Conservation (phyloP, 225 moss, liverwort and hornwort genomes). For the Marchantia paleacea region DNA sequence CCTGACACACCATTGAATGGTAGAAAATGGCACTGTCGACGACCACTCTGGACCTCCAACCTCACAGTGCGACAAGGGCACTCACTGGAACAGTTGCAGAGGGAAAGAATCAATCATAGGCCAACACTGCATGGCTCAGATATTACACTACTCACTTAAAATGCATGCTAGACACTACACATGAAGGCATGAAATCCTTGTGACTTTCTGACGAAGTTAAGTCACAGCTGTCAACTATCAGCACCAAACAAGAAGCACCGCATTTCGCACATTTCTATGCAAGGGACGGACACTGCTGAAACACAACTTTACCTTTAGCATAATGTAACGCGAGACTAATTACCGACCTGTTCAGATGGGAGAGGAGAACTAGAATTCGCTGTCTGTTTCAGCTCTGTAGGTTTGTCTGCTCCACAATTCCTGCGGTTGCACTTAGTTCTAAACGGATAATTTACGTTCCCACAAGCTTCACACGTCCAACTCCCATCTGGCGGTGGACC, state of each 20-base stretch:
- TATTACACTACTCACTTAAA: constrained; percentile 34
- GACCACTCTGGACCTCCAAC: constrained; percentile 99
- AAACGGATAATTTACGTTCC: constrained; percentile 98
- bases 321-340: constrained; percentile 36
- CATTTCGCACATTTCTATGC: not conserved
- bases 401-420: constrained; percentile 99
- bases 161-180: constrained; percentile 36
- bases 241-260: constrained; percentile 14
- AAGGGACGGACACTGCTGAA: constrained; percentile 5
- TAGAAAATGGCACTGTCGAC: constrained; percentile 53
- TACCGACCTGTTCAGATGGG: constrained; percentile 94
- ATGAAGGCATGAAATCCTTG: constrained; percentile 24
- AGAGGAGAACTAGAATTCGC: constrained; percentile 78
- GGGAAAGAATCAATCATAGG: constrained; percentile 92
- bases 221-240: constrained; percentile 9
- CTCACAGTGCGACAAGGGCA: constrained; percentile 99
- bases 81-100: constrained; percentile 99
- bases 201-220: constrained; percentile 12
- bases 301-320: constrained; percentile 37
- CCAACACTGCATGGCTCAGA: constrained; percentile 52
- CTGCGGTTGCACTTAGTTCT: constrained; percentile 98
- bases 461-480: constrained; percentile 97
- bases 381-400: constrained; percentile 74
- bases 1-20: constrained; percentile 64
- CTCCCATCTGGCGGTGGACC: constrained; percentile 99